Evolutionary conservation across 2,329 filamentous ascomycete genomes (phyloP), one percentile per base, ranked within the genome.

Genomic region (Fusarium pseudonygamai): DNA sequence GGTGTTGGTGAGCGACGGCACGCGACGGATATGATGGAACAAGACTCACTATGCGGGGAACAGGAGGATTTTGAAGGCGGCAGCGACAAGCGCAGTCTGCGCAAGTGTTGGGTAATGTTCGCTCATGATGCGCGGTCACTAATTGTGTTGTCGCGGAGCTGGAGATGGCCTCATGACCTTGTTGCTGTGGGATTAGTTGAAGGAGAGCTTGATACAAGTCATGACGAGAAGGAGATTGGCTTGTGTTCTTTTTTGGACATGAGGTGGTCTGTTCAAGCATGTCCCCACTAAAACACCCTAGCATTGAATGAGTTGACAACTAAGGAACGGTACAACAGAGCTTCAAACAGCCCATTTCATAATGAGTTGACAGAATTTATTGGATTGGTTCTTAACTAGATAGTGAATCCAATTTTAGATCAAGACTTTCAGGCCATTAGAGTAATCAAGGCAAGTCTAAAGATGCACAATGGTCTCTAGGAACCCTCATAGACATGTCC

Each of bases 31-130:
- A 52, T 46, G 52, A 42, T 59, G 46, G 32, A 59, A 24, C 12
- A 6, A 45, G 47, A 89, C 93, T 81, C 88, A 97, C 95, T 98
- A 98, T 76, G 96, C 93, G 36, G 96, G 96, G 83, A 97, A 96
- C 64, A 98, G 88, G 67, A 98, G 90, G 71, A 98, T 87, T 85
- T 98, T 98, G 82, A 98, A 90, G 39, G 95, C 94, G 30, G 93
- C 92, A 63, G 95, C 93, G 74, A 97, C 91, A 75, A 97, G 84
- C 75, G 94, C 94, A 86, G 93, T 95, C 85, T 98, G 95, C 81
- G 90, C 86, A 82, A 98, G 88, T n/a, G 95, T 93, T 63, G 96
- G 96, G 82, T 95, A 95, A 61, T 91, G 83, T 73, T 96, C 93
- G 79, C 91, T 87, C 94, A 97, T 97, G 79, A 77, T 81, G 60